Base-by-base conservation (phyloP, 2,329 filamentous ascomycete genomes). In the Alternaria viburni region DNA sequence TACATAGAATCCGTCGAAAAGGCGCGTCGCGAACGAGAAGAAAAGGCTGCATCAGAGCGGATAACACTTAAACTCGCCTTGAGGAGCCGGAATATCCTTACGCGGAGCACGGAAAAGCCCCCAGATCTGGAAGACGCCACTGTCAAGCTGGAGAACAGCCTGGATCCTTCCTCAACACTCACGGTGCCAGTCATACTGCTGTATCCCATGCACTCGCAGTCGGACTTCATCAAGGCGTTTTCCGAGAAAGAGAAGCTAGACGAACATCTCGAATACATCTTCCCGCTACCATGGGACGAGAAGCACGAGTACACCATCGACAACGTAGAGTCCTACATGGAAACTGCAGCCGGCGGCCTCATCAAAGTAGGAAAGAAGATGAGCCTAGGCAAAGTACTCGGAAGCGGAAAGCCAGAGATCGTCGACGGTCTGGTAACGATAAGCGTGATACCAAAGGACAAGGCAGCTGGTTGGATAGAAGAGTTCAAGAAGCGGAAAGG, bases 351-450 rank as follows among this genome's bases (percentile, higher is more conserved):
- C 0, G 93, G 93, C 0, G 93, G 94, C 0, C 79, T 99, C 72
- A 88, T 97, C 73, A 97, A 97, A 83, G 90, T 94, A 21, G 95
- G 96, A 51, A 94, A 92, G 86, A 96, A 95, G 76, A 86, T 96
- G 67, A 84, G 88, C 19, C 79, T 98, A 70, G 80, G 93, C 54
- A 92, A 93, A 82, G 87, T 95, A 28, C 80, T 98, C 66, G 85
- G 85, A 9, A 88, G 88, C 9, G 93, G 92, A 7, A 93, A 91
- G 74, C 88, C 96, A 7, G 94, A 97, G 81, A 86, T 99, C 10
- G 89, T 97, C 50, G 95, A 99, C 80, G 91, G 93, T 28, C 81
- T 98, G 66, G 87, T 98, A 23, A 89, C 85, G 75, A 88, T 99
- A 28, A 93, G 92, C 76, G 88, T 98, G 2, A 85, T 99, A 68